Evolutionary conservation across 306 rosid genomes (phyloP).

Genomic region (Fragaria ananassa): DNA sequence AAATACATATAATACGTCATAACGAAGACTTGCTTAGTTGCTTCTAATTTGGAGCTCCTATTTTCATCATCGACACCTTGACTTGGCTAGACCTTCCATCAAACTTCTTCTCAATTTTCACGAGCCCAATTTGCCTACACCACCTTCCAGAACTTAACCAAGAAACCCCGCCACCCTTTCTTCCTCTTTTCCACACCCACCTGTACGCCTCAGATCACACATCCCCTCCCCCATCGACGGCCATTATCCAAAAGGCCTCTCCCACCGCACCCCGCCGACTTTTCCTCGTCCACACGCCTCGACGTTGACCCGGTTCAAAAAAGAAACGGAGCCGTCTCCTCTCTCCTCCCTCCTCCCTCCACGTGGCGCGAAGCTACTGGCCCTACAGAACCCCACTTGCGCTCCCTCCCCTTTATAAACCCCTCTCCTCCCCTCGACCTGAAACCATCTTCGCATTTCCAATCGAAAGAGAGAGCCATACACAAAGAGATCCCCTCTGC

Average conservation of each 20-base stretch:
- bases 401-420: conserved; percentile 21
- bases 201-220: background rate
- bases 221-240: background rate
- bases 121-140: background rate
- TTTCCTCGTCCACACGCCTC: conserved; percentile 9
- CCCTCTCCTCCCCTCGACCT: background rate
- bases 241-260: background rate
- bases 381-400: background rate
- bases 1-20: background rate
- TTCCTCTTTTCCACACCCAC: background rate
- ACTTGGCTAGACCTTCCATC: background rate
- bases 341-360: background rate
- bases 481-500: background rate
- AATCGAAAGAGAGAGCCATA: conserved; percentile 11
- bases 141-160: conserved; percentile 13
- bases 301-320: background rate
- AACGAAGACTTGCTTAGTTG: background rate
- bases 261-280: background rate
- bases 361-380: conserved; percentile 40
- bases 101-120: background rate
- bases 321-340: conserved; percentile 1
- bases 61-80: background rate
- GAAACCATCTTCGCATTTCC: conserved; percentile 5
- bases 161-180: conserved; percentile 20
- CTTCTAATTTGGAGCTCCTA: background rate